Base-by-base conservation (phyloP, 1,139 yeast species). In the Pneumocystis oryctolagi region DNA sequence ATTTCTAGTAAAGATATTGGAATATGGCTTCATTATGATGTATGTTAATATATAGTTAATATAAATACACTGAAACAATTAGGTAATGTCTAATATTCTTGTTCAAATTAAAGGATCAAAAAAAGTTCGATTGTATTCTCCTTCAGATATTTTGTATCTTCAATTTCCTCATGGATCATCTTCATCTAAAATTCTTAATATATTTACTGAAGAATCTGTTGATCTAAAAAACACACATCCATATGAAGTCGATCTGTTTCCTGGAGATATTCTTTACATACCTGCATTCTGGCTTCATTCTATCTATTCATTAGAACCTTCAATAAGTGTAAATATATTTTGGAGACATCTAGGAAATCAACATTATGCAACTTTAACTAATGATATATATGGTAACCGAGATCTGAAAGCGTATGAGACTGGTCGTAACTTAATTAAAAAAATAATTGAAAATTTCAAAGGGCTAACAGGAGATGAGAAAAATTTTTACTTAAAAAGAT, bases 201-300 rank as follows among this genome's bases (percentile, higher is more conserved):
- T 75, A 8, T 75, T 75, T 64, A 66, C 63, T 28, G 70, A 66
- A 16, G 65, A 65, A 32, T 67, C 68, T 4, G 61, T 63, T 20
- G 58, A 62, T 2, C 66, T 70, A n/a, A 64, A 65, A 12, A 64
- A 67, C 30, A 63, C 68, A 5, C 71, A 69, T 37, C 75, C 77
- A 2, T 61, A 69, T 20, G 76, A 74, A 64, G 63, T 69, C 30
- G 61, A 67, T n/a, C 69, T 75, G 71, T 62, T 67, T n/a, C 76
- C 77, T 0, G 76, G 78, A 1, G 78, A 75, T 65, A 66, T 74
- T 25, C 62, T 75, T 16, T 74, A 70, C 63, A 70, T 75, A 53
- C 78, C 78, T 1, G 67, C 76, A 5, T 66, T 72, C 68, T 75
- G 77, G 77, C 67, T 74, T 3, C 77, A 75, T 64, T 76, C 77